Conservation (phyloP, 2,329 filamentous ascomycete genomes). For the Colletotrichum cuscutae region DNA sequence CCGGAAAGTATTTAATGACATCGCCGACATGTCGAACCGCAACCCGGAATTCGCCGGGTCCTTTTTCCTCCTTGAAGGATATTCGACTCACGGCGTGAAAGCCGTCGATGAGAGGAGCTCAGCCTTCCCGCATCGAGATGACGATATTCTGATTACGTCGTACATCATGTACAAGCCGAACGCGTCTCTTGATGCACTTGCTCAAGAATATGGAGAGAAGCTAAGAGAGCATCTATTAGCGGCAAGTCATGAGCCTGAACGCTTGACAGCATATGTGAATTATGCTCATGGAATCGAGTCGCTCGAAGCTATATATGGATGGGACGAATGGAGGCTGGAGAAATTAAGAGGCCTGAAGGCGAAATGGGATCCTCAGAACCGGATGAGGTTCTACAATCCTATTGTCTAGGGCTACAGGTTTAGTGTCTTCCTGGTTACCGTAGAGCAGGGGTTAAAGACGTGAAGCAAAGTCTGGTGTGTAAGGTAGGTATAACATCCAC, state of each 20-base stretch:
- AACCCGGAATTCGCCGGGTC: constrained; percentile 39
- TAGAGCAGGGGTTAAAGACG: no score
- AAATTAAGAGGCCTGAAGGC: constrained; percentile 40
- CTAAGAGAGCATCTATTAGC: constrained; percentile 37
- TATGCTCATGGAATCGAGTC: constrained; percentile 46
- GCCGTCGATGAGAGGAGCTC: constrained; percentile 43
- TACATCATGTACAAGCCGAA: constrained; percentile 43
- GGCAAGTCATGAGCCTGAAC: constrained; percentile 37
- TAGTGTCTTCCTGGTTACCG: background rate
- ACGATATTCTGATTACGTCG: constrained; percentile 43
- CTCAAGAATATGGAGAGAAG: constrained; percentile 45
- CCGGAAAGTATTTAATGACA: constrained; percentile 43
- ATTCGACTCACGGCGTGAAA: constrained; percentile 46
- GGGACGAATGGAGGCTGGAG: constrained; percentile 39
- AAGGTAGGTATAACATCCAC: background rate
- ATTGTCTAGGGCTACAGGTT: constrained; percentile 7
- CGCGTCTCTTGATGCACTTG: constrained; percentile 40
- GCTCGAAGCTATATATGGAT: constrained; percentile 39
- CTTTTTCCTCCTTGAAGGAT: constrained; percentile 33
- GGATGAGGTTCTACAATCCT: constrained; percentile 41
- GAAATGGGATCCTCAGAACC: constrained; percentile 41
- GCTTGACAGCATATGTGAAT: constrained; percentile 44
- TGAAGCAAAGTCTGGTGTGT: background rate
- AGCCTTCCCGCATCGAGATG: constrained; percentile 51
- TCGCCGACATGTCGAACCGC: constrained; percentile 47